These are phyloP conservation scores for Epichloe gansuensis DNA, from an alignment of 2,329 filamentous ascomycete genomes.

Conservation along the genomic window DNA sequence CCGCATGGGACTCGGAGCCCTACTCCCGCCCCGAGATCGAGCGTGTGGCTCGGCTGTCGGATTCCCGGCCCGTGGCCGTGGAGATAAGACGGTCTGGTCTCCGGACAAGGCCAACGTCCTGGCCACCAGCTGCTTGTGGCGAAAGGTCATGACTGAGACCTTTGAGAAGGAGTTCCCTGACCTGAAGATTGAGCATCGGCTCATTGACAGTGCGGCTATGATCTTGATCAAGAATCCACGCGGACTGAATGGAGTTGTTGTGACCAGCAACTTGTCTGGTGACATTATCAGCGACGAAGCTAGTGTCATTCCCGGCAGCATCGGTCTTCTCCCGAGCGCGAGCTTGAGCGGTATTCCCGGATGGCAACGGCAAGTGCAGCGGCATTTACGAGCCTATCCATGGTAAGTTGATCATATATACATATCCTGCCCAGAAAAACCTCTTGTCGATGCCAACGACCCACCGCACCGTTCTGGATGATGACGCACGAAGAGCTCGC, in stretches of 20 bases:
- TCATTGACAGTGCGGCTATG: conserved; percentile 94
- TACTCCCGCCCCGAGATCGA: conserved; percentile 80
- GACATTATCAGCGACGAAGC: conserved; percentile 96
- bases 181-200: conserved; percentile 71
- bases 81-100: conserved; percentile 57
- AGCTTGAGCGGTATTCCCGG: conserved; percentile 31
- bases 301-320: conserved; percentile 40
- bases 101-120: conserved; percentile 96
- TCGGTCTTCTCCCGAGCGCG: conserved; percentile 33
- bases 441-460: too few relatives aligned
- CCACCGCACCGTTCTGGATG: too few relatives aligned
- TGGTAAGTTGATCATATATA: conserved; percentile 23
- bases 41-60: conserved; percentile 72
- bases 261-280: conserved; percentile 82
- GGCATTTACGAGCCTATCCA: conserved; percentile 72
- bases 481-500: neutral
- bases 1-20: conserved; percentile 72
- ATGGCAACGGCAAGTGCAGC: conserved; percentile 31
- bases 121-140: conserved; percentile 79
- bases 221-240: conserved; percentile 91
- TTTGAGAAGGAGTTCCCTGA: conserved; percentile 85
- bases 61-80: conserved; percentile 63
- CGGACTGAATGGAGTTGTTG: conserved; percentile 75
- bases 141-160: conserved; percentile 72
- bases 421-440: neutral